Conservation (phyloP, 2,329 filamentous ascomycete genomes). For the Colletotrichum euphorbiae region DNA sequence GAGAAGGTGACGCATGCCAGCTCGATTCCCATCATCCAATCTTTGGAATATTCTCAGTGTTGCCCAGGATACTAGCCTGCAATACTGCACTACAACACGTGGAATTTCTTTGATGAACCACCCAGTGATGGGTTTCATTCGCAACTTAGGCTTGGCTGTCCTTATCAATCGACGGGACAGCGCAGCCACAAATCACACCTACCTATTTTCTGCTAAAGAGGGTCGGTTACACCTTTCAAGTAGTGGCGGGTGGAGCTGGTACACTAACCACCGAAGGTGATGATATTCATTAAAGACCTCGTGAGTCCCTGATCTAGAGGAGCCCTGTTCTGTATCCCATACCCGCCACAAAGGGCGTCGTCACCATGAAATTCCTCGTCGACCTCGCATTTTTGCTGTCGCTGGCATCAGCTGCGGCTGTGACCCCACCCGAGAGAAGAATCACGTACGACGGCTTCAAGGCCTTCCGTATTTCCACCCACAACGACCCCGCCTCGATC, state of each 20-base stretch:
- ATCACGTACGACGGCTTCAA: constrained; percentile 50
- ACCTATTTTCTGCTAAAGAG: constrained; percentile 33
- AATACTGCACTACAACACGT: too few relatives aligned
- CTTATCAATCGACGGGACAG: constrained; percentile 15
- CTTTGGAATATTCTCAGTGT: neutral
- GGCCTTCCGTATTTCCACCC: constrained; percentile 58
- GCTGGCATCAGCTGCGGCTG: constrained; percentile 31
- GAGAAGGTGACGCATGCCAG: neutral
- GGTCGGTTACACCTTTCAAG: constrained; percentile 11
- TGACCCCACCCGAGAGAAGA: constrained; percentile 31
- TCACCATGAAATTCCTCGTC: constrained; percentile 34
- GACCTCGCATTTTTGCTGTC: constrained; percentile 28
- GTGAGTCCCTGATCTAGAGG: neutral
- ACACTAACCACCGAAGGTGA: neutral
- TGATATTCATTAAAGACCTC: constrained; percentile 9
- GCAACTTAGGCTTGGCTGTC: too few relatives aligned
- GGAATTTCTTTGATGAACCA: too few relatives aligned
- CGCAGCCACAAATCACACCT: constrained; percentile 37
- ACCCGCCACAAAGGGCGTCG: neutral
- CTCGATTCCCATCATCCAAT: too few relatives aligned
- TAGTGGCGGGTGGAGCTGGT: neutral
- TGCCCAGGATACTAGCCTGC: too few relatives aligned
- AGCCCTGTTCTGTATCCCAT: neutral
- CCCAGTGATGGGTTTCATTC: neutral
- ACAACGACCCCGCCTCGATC: constrained; percentile 52